Evolutionary conservation across 805 yeast species (phyloP).

Genomic region (Kazachstania taianensis): DNA sequence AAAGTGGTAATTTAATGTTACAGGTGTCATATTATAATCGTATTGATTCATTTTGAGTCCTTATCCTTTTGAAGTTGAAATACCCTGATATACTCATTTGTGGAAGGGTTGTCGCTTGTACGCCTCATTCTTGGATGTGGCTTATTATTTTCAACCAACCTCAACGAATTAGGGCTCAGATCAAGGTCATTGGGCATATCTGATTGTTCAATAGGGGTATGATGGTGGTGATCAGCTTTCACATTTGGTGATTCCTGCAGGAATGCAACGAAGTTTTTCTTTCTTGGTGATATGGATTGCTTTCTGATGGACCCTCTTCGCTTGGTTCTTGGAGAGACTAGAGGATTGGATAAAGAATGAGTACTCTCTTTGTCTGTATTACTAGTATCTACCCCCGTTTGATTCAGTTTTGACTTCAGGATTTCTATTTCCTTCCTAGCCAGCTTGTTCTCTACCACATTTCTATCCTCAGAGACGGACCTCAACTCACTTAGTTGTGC

Average conservation of each 20-base stretch:
- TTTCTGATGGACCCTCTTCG: neutral
- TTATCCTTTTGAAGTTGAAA: constrained; percentile 19
- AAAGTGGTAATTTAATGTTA: neutral
- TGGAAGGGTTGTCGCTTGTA: constrained; percentile 22
- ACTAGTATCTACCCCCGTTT: neutral
- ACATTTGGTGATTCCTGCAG: too few species aligned
- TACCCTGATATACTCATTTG: constrained; percentile 23
- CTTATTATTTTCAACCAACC: constrained; percentile 21
- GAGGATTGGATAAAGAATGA: neutral
- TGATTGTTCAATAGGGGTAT: neutral
- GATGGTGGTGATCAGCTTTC: neutral
- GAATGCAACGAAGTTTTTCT: neutral
- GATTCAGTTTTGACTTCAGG: neutral
- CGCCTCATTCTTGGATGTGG: constrained; percentile 28
- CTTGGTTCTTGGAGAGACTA: neutral
- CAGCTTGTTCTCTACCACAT: constrained; percentile 18
- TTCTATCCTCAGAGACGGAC: constrained; percentile 16
- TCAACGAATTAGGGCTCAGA: constrained; percentile 1
- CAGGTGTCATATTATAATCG: too few species aligned
- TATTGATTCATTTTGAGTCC: too few species aligned
- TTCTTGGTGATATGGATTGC: neutral
- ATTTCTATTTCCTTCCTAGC: constrained; percentile 20
- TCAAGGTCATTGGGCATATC: neutral
- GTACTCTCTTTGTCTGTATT: neutral
- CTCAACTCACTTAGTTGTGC: constrained; percentile 21